Evolutionary conservation across 805 yeast genomes (phyloP), one percentile per base, ranked within the genome.

Genomic region (Wickerhamiella musiphila): DNA sequence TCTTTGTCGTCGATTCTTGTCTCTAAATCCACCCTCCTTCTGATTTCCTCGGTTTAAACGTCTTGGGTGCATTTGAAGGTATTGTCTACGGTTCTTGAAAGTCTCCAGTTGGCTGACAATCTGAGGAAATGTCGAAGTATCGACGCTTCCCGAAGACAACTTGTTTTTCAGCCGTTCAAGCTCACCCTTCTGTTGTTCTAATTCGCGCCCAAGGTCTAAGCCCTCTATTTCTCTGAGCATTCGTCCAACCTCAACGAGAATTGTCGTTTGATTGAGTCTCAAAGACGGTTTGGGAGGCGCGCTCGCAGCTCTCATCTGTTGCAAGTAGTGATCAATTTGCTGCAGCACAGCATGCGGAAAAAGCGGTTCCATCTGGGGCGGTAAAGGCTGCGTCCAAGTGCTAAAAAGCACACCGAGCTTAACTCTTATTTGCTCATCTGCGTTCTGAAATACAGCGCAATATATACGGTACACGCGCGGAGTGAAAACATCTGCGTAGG

Each of bases 401-500:
- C 73, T 73, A 56, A 79, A 86, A 40, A 90, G 57, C 41, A 73
- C 75, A 35, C 72, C 72, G 52, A 90, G 58, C 51, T 77, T 78
- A 31, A 65, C 61, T 42, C 96, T 65, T 11, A 74, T 68, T n/a
- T 63, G 54, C 44, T 81, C 93, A 45, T 72, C 75, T 24, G 79
- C 86, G 34, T 75, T 57, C n/a, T 79, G 65, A 50, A 78, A 90
- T 2, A 83, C 74, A 39, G 70, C 72, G 17, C 78, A 72, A 54
- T 77, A 86, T 3, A 78, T 58, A 42, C 65, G 68, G 56, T 67
- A 76, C 29, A 83, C 57, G 40, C 73, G 72, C 41, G 70, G 63
- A 32, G 84, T 75, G 50, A 90, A 71, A 32, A 78, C 52, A 5
- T 72, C 62, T n/a, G 82, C 78, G 52, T 86, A 90, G 2, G 96